Percentiles rank a stretch among this genome's conserved stretches.
Conservation (phyloP, 2,329 filamentous ascomycete genomes). For the Trichoderma sp. region DNA sequence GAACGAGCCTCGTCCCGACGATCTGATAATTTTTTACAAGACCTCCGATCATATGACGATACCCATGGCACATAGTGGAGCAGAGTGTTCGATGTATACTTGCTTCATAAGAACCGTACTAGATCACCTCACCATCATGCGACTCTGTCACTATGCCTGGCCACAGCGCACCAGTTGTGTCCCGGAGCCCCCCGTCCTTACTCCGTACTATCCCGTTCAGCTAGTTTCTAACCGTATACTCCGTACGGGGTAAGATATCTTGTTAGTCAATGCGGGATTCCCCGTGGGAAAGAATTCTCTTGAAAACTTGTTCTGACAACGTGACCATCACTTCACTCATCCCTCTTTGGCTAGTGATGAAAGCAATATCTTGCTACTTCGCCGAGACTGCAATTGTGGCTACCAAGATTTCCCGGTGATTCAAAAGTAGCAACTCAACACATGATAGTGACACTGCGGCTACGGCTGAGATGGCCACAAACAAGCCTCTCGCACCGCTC, state of each 20-base stretch:
- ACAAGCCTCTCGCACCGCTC: background rate
- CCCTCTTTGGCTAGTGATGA: background rate
- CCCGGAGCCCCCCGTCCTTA: background rate
- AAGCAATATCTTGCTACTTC: background rate
- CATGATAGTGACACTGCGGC: background rate
- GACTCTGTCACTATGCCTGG: background rate
- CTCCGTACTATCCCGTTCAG: background rate
- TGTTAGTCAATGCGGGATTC: constrained; percentile 4
- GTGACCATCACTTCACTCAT: constrained; percentile 4
- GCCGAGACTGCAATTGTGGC: background rate
- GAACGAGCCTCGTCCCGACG: constrained; percentile 5
- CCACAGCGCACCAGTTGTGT: background rate
- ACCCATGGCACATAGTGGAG: background rate
- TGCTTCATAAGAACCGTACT: background rate
- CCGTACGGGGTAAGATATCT: background rate
- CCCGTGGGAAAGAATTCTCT: constrained; percentile 12
- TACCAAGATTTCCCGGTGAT: background rate
- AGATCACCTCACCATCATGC: constrained; percentile 26
- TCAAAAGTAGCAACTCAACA: background rate
- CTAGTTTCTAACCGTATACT: background rate
- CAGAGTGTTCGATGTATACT: background rate
- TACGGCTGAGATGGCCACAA: background rate
- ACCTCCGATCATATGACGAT: constrained; percentile 3
- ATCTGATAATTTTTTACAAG: background rate
- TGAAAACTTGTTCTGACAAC: background rate